Conservation (phyloP, 1,139 yeast species). For the Protomyces pachydermus region DNA sequence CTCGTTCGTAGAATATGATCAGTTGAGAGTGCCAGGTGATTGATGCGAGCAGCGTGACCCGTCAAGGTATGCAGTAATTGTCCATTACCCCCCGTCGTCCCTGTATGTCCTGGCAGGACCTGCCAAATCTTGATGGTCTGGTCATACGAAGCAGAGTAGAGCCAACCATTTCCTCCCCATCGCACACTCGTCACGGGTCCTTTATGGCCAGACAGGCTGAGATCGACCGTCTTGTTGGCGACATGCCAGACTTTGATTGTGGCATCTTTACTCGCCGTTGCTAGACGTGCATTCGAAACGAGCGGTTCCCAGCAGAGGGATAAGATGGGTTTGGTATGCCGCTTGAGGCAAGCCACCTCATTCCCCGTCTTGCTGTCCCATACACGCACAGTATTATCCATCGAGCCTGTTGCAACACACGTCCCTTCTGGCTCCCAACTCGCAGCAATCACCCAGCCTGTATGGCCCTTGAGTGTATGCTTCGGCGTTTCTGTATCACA, state of each 20-base stretch:
- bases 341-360: conserved; percentile 59
- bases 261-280: conserved; percentile 87
- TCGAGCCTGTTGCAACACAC: conserved; percentile 89
- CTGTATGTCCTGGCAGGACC: conserved; percentile 58
- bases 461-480: conserved; percentile 74
- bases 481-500: conserved; percentile 91
- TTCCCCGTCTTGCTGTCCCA: conserved; percentile 82
- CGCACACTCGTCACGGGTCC: conserved; percentile 87
- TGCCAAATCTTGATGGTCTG: conserved; percentile 94
- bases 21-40: conserved; percentile 84
- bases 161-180: conserved; percentile 88
- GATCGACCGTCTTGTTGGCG: conserved; percentile 55
- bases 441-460: conserved; percentile 93
- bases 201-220: conserved; percentile 82
- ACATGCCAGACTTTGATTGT: conserved; percentile 89
- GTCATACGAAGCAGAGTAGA: conserved; percentile 92
- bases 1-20: conserved; percentile 85
- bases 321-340: conserved; percentile 88
- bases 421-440: conserved; percentile 91
- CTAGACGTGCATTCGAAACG: conserved; percentile 71
- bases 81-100: conserved; percentile 34
- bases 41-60: conserved; percentile 97
- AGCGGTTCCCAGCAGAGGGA: conserved; percentile 92
- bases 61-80: conserved; percentile 63
- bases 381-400: conserved; percentile 75